phyloP scores from a whole-genome alignment of 495 filamentous ascomycete species.

The Daldinia bambusicola region DNA sequence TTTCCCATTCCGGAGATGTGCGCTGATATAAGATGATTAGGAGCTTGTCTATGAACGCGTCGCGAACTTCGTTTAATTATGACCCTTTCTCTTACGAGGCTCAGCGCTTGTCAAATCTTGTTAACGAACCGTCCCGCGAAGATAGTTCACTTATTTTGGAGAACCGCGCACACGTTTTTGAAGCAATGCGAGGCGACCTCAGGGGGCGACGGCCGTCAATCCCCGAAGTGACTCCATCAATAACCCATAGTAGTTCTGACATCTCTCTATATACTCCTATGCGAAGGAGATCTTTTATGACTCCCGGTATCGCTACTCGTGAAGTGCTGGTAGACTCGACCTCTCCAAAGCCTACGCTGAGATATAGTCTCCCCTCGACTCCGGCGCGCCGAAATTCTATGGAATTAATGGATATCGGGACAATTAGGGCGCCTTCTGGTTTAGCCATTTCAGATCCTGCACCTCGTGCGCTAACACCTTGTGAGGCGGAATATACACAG shows the following conservation, averaged over 20 bases:
- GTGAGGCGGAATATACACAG: slow-evolving; percentile 61
- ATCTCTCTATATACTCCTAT: slow-evolving; percentile 60
- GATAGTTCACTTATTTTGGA: slow-evolving; percentile 49
- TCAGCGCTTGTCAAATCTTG: slow-evolving; percentile 54
- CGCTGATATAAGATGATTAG: slow-evolving; percentile 27
- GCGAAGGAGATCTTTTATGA: slow-evolving; percentile 59
- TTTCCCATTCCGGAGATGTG: background rate
- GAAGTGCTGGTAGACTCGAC: slow-evolving; percentile 35
- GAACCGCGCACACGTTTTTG: slow-evolving; percentile 49
- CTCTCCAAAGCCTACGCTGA: slow-evolving; percentile 44
- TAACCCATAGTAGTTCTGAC: slow-evolving; percentile 55
- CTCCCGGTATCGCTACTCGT: slow-evolving; percentile 60
- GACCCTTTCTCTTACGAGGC: slow-evolving; percentile 56
- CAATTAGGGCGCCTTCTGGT: slow-evolving; percentile 49
- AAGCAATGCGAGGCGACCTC: slow-evolving; percentile 49
- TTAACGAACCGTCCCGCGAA: slow-evolving; percentile 50
- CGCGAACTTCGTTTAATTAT: slow-evolving; percentile 55
- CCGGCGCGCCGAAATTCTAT: slow-evolving; percentile 52
- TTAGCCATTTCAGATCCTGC: slow-evolving; percentile 40
- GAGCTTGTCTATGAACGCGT: slow-evolving; percentile 45
- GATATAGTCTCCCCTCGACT: slow-evolving; percentile 52
- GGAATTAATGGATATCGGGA: slow-evolving; percentile 48
- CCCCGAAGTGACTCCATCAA: slow-evolving; percentile 42
- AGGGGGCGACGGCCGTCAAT: slow-evolving; percentile 48
- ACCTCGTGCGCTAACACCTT: slow-evolving; percentile 57